Evolutionary conservation across 1,284 basidiomycete genomes (phyloP).

Genomic region (Marasmius sp.): DNA sequence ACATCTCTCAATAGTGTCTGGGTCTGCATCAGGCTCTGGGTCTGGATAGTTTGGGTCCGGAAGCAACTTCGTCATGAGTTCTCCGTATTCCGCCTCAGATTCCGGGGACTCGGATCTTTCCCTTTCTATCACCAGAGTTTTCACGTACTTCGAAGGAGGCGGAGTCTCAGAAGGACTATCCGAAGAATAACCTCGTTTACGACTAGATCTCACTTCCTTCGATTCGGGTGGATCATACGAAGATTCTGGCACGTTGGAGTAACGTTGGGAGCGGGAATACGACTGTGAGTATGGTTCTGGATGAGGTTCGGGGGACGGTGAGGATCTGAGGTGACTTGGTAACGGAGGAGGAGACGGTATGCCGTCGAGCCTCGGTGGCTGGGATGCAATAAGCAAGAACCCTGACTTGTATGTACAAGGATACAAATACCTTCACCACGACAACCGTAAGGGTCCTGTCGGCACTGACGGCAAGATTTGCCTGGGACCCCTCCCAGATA

Average conservation of each 20-base stretch:
- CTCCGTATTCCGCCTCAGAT: constrained; percentile 1
- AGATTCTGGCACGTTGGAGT: not conserved
- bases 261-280: not conserved
- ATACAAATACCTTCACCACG: constrained; percentile 45
- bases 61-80: constrained; percentile 18
- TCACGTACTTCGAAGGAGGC: not conserved
- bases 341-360: constrained; percentile 26
- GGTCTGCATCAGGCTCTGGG: constrained; percentile 31
- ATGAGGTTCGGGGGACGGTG: constrained; percentile 12
- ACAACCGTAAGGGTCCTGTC: constrained; percentile 47
- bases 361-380: constrained; percentile 28
- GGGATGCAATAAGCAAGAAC: not conserved
- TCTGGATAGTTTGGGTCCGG: constrained; percentile 21
- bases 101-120: constrained; percentile 1
- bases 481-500: constrained; percentile 40
- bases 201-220: not conserved
- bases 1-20: constrained; percentile 33
- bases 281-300: not conserved
- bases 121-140: not conserved
- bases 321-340: constrained; percentile 12
- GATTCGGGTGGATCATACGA: not conserved
- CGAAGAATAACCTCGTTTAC: not conserved
- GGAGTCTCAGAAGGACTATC: not conserved
- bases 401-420: not conserved
- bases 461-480: constrained; percentile 45